These are phyloP conservation scores for Odontarrhena argentea DNA, from an alignment of 345 rosid genomes.

Conservation along the genomic window DNA sequence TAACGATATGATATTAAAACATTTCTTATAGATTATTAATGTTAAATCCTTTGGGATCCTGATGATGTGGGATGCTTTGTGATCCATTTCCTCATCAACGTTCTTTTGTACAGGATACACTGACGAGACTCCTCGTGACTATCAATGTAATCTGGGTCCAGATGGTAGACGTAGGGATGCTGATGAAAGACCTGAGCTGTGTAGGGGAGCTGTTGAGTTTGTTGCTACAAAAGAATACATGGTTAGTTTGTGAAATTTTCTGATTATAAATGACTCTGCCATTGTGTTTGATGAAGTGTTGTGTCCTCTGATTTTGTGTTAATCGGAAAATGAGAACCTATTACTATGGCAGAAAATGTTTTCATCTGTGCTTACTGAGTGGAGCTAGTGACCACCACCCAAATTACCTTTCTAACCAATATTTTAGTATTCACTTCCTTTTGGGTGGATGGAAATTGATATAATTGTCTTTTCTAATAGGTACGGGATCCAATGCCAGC, in stretches of 20 bases:
- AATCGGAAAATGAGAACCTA: constrained; percentile 7
- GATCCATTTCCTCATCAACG: constrained; percentile 4
- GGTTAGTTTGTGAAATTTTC: constrained; percentile 53
- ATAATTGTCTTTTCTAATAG: constrained; percentile 44
- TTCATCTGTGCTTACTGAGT: neutral
- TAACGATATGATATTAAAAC: constrained; percentile 3
- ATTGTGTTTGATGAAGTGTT: constrained; percentile 16
- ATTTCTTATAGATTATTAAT: constrained; percentile 6
- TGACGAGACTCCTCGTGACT: constrained; percentile 87
- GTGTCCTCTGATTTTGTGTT: constrained; percentile 31
- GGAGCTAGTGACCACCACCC: constrained; percentile 14
- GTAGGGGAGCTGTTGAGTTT: constrained; percentile 89
- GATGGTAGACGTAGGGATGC: constrained; percentile 95
- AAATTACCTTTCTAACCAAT: constrained; percentile 18
- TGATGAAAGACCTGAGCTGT: constrained; percentile 91
- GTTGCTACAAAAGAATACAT: constrained; percentile 87
- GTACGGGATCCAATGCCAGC: constrained; percentile 98
- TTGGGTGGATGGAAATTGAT: constrained; percentile 13
- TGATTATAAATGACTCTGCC: constrained; percentile 16
- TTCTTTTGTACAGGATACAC: constrained; percentile 60
- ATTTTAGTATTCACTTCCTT: constrained; percentile 1
- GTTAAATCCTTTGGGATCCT: constrained; percentile 4
- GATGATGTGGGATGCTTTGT: constrained; percentile 4
- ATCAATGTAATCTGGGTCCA: constrained; percentile 90
- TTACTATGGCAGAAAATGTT: constrained; percentile 1